Base-by-base conservation (phyloP, 1,284 basidiomycete species). In the Pseudozyma sp. region DNA sequence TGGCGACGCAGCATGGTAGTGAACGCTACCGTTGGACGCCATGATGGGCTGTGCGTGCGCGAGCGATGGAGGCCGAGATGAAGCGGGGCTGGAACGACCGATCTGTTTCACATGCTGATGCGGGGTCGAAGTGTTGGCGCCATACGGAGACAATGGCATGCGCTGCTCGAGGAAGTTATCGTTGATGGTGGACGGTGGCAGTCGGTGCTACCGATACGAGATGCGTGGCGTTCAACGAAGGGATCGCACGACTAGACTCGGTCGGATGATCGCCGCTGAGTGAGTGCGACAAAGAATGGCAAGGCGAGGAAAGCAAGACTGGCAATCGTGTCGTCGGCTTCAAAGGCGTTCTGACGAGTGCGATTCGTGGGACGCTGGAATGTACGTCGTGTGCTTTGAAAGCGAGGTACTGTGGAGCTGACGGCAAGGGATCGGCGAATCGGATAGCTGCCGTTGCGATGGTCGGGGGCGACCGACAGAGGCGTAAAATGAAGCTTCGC, bases 91-190 rank as follows among this genome's bases (percentile, higher is more conserved):
- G 31, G 31, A 13, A 16, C 53, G 53, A 37, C 56, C 49, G 49
- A 55, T 54, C 29, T 57, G 49, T n/a, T 61, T 69, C 53, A 69
- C 67, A 69, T 69, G 52, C n/a, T 60, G 60, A 40, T 55, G 52
- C 1, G 47, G 44, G 19, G 35, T 52, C 39, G 45, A 40, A 47
- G 24, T 30, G 48, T 53, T 56, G 46, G 53, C 47, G 52, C 61
- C 67, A 64, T 69, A 46, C 40, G 56, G 60, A 39, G 61, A 55
- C n/a, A 53, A 64, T 64, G 67, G 67, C 67, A 69, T 69, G 39
- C 61, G 65, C 55, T 47, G 37, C 39, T 45, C 24, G 31, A 29
- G 33, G 43, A 5, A 19, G 13, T 39, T 46, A 19, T 31, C 7
- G 39, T 29, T 9, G 31, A 16, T 14, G 52, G 34, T 30, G 49